Percentiles rank a stretch among this genome's conserved stretches.
Conservation (phyloP, 164 flowering plant genomes). For the Vitis cinerea region DNA sequence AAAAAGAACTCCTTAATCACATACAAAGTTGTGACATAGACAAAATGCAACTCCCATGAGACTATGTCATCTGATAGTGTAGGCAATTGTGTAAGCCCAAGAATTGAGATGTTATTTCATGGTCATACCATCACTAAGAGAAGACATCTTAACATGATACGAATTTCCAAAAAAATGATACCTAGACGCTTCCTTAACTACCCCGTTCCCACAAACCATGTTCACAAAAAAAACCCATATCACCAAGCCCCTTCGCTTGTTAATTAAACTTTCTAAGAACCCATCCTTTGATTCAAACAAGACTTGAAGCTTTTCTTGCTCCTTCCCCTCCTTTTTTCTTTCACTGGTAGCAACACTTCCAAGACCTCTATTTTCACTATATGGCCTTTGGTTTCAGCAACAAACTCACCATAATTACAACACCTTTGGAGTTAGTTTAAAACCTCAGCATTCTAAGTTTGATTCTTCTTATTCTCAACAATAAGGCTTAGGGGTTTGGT, state of each 20-base stretch:
- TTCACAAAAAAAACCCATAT: constrained; percentile 10
- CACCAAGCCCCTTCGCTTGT: no score
- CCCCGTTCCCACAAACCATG: constrained; percentile 10
- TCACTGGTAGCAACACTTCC: constrained; percentile 7
- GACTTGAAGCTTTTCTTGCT: constrained; percentile 10
- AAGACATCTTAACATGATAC: constrained; percentile 24
- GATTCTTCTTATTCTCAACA: constrained; percentile 6
- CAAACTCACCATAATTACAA: constrained; percentile 10
- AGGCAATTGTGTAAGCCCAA: constrained; percentile 29
- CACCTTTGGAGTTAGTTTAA: neutral
- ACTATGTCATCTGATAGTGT: constrained; percentile 30
- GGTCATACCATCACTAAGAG: constrained; percentile 16
- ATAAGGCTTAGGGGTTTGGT: constrained; percentile 8
- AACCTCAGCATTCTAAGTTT: neutral
- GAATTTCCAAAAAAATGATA: constrained; percentile 9
- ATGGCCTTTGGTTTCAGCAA: constrained; percentile 2
- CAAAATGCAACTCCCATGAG: no score
- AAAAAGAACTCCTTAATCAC: no score
- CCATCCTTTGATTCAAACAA: constrained; percentile 6
- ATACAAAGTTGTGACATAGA: no score
- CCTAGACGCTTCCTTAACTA: constrained; percentile 11
- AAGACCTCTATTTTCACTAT: neutral
- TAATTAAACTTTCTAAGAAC: constrained; percentile 8
- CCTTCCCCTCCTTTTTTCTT: constrained; percentile 3
- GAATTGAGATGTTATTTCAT: constrained; percentile 48